phyloP scores from a whole-genome alignment of 305 asterid genomes.

The Fraxinus sp. region DNA sequence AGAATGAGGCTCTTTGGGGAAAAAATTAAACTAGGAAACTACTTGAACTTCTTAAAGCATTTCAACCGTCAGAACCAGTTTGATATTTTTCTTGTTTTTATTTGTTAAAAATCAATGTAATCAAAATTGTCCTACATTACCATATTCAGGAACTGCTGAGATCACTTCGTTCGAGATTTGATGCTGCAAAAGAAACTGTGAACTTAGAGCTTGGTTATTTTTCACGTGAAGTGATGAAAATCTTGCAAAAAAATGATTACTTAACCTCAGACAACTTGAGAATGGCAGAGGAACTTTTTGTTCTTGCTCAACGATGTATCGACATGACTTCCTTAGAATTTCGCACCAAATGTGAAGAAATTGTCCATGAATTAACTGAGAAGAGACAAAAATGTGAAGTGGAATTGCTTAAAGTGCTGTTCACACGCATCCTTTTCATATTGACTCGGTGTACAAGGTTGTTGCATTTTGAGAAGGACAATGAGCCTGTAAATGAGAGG shows the following conservation, averaged over 20 bases:
- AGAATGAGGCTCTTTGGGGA: slow-evolving; percentile 6
- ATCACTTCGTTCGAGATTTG: slow-evolving; percentile 80
- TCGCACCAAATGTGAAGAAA: slow-evolving; percentile 76
- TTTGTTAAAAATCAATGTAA: slow-evolving; percentile 11
- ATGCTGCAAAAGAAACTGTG: slow-evolving; percentile 79
- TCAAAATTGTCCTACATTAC: slow-evolving; percentile 21
- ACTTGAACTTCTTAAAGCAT: slow-evolving; percentile 22
- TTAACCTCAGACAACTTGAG: slow-evolving; percentile 50
- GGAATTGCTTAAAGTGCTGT: slow-evolving; percentile 62
- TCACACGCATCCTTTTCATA: slow-evolving; percentile 88
- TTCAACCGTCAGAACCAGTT: not conserved
- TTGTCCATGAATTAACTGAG: slow-evolving; percentile 76
- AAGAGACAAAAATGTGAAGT: slow-evolving; percentile 74
- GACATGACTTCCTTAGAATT: slow-evolving; percentile 68
- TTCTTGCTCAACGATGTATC: slow-evolving; percentile 66
- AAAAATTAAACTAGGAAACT: not conserved
- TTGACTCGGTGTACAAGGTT: slow-evolving; percentile 91
- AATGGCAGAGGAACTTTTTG: slow-evolving; percentile 66
- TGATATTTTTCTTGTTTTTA: slow-evolving; percentile 15
- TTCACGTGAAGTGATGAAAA: slow-evolving; percentile 62
- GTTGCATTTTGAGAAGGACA: slow-evolving; percentile 80
- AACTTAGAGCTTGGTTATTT: slow-evolving; percentile 71
- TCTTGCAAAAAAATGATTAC: slow-evolving; percentile 48
- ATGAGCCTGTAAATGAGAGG: slow-evolving; percentile 71
- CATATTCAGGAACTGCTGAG: slow-evolving; percentile 69